A percentile compares a stretch with the other conserved stretches of the same genome.
These are phyloP conservation scores for Nicotiana rustica DNA, from an alignment of 305 asterid genomes.

Conservation along the genomic window DNA sequence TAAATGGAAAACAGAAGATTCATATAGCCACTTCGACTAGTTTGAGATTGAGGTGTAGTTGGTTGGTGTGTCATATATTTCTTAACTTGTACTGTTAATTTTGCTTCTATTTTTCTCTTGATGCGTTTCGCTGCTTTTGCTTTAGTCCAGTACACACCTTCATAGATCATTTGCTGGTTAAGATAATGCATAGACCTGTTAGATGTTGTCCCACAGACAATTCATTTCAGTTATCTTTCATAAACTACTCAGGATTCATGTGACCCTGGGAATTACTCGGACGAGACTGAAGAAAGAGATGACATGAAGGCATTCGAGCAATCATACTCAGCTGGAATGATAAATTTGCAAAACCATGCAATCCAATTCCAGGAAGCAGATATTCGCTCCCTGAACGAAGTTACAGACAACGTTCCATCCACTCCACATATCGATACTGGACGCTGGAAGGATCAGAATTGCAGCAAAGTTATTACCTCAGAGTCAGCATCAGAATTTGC, in stretches of 20 bases:
- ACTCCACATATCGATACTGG: constrained; percentile 39
- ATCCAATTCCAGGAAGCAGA: constrained; percentile 38
- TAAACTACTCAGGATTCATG: constrained; percentile 66
- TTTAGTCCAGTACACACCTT: neutral
- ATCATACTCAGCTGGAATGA: constrained; percentile 39
- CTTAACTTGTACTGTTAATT: neutral
- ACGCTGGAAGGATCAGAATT: constrained; percentile 42
- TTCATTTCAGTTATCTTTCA: constrained; percentile 30
- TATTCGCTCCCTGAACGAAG: constrained; percentile 37
- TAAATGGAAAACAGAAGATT: neutral
- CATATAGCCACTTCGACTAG: neutral
- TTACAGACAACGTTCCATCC: constrained; percentile 38
- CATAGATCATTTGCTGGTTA: neutral
- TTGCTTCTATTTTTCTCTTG: constrained; percentile 13
- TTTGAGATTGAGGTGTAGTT: neutral
- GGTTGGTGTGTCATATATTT: neutral
- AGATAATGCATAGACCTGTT: neutral
- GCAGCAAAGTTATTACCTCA: constrained; percentile 37
- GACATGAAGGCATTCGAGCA: constrained; percentile 57
- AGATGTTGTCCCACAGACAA: neutral
- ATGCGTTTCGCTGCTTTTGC: neutral
- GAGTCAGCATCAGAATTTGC: constrained; percentile 55
- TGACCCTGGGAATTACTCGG: constrained; percentile 86
- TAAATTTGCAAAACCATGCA: constrained; percentile 46
- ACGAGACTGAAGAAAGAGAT: constrained; percentile 76